Base-by-base conservation (phyloP, 768 basidiomycete genomes). In the Asterophora lycoperdoides region DNA sequence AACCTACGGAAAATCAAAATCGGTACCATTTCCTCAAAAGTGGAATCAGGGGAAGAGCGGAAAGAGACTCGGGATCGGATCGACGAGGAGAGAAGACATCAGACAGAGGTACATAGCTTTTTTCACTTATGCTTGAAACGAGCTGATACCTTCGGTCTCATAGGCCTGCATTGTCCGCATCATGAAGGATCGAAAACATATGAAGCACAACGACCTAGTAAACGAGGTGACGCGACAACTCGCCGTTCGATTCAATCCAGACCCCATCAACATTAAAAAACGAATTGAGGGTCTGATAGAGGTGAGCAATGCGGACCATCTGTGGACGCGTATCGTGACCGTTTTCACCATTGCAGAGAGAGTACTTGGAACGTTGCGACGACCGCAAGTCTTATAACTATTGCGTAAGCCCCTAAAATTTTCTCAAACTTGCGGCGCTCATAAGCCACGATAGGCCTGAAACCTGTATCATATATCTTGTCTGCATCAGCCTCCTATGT, bases 131-230 rank as follows among this genome's bases (percentile, higher is more conserved):
- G 34, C 33, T 37, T 14, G 10, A 30, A 36, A n/a, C 43, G 35
- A 23, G 14, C 28, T 52, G 37, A 54, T 29, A 40, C 14, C 17
- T 51, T 32, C 41, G 42, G 36, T 29, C 17, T 42, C 38, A n/a
- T 41, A 99, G 94, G 96, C 96, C 1, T 97, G 92, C 61, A 87
- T 98, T 54, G 96, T 99, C 19, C 84, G 96, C 28, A 84, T 97
- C 23, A 98, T 99, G 95, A 98, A 98, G 69, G 86, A 92, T 62
- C 74, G 93, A 47, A 97, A 97, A 63, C 78, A 80, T 46, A 84
- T 98, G 83, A 69, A 75, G 5, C 92, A 97, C 60, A 90, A 83
- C 51, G 91, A 93, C 48, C 78, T 99, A 11, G 75, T 97, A 52
- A 87, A 85, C 57, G 94, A 98, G 66, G 92, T 93, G 29, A 91